phyloP scores from a whole-genome alignment of 305 asterid genomes.

The Striga hermonthica region DNA sequence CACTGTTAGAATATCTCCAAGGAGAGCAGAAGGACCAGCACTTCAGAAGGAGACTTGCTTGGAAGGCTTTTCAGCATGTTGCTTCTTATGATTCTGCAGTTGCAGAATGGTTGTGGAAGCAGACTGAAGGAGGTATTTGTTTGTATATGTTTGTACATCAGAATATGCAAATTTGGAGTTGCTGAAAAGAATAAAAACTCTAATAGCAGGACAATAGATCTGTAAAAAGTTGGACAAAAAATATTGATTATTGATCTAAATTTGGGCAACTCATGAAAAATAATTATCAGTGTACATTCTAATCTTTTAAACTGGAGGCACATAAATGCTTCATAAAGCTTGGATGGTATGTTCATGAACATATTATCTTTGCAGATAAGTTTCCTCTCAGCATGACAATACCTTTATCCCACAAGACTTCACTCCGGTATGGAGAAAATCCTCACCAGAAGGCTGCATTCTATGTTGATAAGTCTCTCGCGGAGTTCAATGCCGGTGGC shows the following conservation, averaged over 20 bases:
- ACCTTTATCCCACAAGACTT: conserved; percentile 72
- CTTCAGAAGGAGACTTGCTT: conserved; percentile 72
- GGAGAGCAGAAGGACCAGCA: conserved; percentile 57
- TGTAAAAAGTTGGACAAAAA: conserved; percentile 13
- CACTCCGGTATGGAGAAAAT: conserved; percentile 96
- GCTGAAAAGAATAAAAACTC: not conserved
- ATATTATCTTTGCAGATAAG: conserved; percentile 49
- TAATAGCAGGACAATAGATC: conserved; percentile 6
- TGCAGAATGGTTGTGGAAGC: conserved; percentile 97
- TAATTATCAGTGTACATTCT: conserved; percentile 2
- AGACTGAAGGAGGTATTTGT: conserved; percentile 51
- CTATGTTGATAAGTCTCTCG: conserved; percentile 86
- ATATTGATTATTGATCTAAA: conserved; percentile 11
- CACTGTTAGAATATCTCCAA: conserved; percentile 64
- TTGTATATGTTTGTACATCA: conserved; percentile 29
- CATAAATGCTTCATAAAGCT: not conserved
- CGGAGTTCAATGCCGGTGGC: conserved; percentile 93
- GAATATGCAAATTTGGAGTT: conserved; percentile 9
- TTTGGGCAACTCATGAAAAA: not conserved
- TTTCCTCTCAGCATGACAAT: conserved; percentile 78
- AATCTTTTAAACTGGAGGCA: not conserved
- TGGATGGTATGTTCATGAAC: conserved; percentile 20
- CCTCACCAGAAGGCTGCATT: conserved; percentile 98
- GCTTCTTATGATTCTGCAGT: conserved; percentile 98
- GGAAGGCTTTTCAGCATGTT: conserved; percentile 95